Evolutionary conservation across 768 basidiomycete genomes (phyloP).

Genomic region (Phlegmacium glaucopus): DNA sequence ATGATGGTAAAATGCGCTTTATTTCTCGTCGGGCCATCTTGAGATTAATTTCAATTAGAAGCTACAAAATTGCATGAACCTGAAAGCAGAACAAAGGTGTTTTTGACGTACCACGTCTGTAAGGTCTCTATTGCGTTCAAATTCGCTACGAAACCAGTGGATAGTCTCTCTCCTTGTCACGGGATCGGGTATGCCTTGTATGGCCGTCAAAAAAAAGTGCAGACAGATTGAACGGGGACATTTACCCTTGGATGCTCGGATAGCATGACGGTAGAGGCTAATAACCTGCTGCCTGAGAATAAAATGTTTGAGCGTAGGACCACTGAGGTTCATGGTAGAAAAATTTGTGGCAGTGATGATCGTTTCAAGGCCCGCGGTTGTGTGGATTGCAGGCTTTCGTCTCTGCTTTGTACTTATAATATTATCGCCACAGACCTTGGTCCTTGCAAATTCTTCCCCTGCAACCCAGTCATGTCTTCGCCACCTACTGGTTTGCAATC

Average conservation of each 20-base stretch:
- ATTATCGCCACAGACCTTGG: conserved; percentile 3
- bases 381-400: conserved; percentile 18
- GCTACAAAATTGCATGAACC: conserved; percentile 29
- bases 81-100: background rate
- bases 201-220: conserved; percentile 2
- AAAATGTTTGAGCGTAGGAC: conserved; percentile 68
- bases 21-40: conserved; percentile 57
- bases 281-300: conserved; percentile 62
- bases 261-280: conserved; percentile 60
- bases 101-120: conserved; percentile 48
- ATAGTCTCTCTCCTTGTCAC: conserved; percentile 62
- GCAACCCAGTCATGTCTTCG: conserved; percentile 15
- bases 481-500: conserved; percentile 7
- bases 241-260: conserved; percentile 66
- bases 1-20: conserved; percentile 49
- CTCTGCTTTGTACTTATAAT: conserved; percentile 11
- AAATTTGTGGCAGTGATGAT: conserved; percentile 20
- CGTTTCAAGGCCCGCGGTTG: conserved; percentile 43
- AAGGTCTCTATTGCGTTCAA: conserved; percentile 59
- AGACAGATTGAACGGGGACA: conserved; percentile 12
- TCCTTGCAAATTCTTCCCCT: conserved; percentile 2
- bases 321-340: conserved; percentile 18
- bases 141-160: conserved; percentile 68
- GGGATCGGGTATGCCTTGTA: conserved; percentile 59
- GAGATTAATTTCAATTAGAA: conserved; percentile 58